These are phyloP conservation scores for Aphanomyces stellatus DNA, from an alignment of 352 stramenopile genomes.

Conservation along the genomic window DNA sequence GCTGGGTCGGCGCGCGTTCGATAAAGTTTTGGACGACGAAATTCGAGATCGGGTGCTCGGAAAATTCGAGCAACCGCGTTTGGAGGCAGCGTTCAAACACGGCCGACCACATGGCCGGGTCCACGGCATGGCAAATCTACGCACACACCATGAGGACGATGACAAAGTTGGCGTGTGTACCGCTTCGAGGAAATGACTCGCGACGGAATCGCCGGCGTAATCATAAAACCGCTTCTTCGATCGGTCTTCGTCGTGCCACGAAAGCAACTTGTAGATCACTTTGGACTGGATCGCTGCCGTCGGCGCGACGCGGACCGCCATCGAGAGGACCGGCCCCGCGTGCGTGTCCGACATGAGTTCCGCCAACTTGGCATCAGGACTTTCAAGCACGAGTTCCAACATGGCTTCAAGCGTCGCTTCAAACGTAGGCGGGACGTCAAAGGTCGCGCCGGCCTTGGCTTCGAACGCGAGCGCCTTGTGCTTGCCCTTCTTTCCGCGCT, in stretches of 20 bases:
- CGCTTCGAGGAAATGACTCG: conserved; percentile 67
- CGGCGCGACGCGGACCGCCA: conserved; percentile 49
- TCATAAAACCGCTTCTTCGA: conserved; percentile 53
- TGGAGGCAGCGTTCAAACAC: conserved; percentile 58
- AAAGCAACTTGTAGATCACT: conserved; percentile 52
- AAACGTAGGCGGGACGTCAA: conserved; percentile 40
- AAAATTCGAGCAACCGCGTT: conserved; percentile 55
- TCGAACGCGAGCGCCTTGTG: conserved; percentile 58
- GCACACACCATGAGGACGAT: neutral
- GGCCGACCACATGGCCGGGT: conserved; percentile 56
- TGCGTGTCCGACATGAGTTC: conserved; percentile 68
- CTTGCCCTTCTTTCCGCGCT: conserved; percentile 75
- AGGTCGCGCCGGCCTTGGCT: neutral
- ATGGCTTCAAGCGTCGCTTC: conserved; percentile 52
- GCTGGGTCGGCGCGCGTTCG: conserved; percentile 34
- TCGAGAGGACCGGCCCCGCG: conserved; percentile 58
- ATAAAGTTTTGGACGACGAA: conserved; percentile 77
- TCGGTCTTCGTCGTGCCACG: conserved; percentile 53
- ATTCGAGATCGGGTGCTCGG: conserved; percentile 65
- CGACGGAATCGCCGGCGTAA: conserved; percentile 58
- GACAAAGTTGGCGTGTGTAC: conserved; percentile 9
- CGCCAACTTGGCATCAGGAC: conserved; percentile 35
- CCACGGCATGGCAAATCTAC: conserved; percentile 21
- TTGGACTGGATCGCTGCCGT: conserved; percentile 35
- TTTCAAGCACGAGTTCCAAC: conserved; percentile 35